Base-by-base conservation (phyloP, 1,284 basidiomycete species). In the Moniliella sp. region DNA sequence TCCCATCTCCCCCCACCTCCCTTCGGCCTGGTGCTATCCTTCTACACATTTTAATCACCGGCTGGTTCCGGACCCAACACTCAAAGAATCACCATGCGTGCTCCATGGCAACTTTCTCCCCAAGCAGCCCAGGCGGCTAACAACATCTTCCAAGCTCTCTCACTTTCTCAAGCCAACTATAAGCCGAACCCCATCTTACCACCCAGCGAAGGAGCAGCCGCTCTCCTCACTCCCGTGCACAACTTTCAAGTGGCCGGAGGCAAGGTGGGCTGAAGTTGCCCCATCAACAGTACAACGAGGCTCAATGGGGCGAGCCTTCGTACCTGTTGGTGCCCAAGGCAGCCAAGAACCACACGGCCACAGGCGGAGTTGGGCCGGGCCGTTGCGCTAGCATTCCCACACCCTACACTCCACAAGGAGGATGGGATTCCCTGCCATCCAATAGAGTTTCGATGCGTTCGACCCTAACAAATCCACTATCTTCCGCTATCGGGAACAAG, bases 91-190 rank as follows among this genome's bases (percentile, higher is more conserved):
- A n/a, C n/a, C n/a, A n/a, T n/a, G n/a, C n/a, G n/a, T n/a, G n/a
- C n/a, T n/a, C n/a, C n/a, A n/a, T n/a, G n/a, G n/a, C n/a, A n/a
- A n/a, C n/a, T n/a, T n/a, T n/a, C n/a, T n/a, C n/a, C n/a, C n/a
- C n/a, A n/a, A n/a, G n/a, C n/a, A n/a, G n/a, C n/a, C n/a, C n/a
- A n/a, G n/a, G n/a, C n/a, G n/a, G n/a, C n/a, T 23, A 7, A 23
- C 19, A 23, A 23, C 19, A 23, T 5, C 19, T 23, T n/a, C 19
- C 19, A 23, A 30, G 18, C 15, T 15, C 48, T 58, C 2, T 55
- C 51, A 16, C 40, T 58, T 14, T 48, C 43, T n/a, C 33, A 45
- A 5, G 56, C 56, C 28, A 55, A 57, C 39, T 58, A 58, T 45
- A 58, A 58, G 42, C 56, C 56, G 11, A 44, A 50, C 13, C 56